These are phyloP conservation scores for Hippophae tibetana DNA, from an alignment of 306 rosid genomes.

Conservation along the genomic window DNA sequence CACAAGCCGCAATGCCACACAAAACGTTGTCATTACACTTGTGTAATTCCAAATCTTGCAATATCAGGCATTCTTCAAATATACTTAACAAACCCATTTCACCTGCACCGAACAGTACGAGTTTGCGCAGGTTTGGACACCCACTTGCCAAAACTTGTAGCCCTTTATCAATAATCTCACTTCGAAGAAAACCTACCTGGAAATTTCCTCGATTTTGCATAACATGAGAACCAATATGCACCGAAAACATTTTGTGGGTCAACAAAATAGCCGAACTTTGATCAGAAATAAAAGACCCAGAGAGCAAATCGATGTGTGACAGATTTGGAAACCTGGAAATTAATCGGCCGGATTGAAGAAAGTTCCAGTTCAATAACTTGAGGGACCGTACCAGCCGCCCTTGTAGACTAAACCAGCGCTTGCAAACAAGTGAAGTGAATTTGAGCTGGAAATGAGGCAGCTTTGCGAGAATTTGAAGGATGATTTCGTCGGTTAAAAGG, in stretches of 20 bases:
- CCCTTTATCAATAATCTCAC: constrained; percentile 67
- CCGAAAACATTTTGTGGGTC: constrained; percentile 33
- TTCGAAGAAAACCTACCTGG: constrained; percentile 51
- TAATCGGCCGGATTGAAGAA: constrained; percentile 74
- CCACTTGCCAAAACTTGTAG: constrained; percentile 45
- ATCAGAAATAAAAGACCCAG: constrained; percentile 45
- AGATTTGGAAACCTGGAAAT: constrained; percentile 71
- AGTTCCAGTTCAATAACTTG: constrained; percentile 55
- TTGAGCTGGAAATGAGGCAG: constrained; percentile 54
- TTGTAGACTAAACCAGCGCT: constrained; percentile 82
- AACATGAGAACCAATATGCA: constrained; percentile 36
- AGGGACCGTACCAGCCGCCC: constrained; percentile 62
- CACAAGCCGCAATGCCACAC: constrained; percentile 73
- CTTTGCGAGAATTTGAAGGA: constrained; percentile 49
- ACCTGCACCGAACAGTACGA: constrained; percentile 54
- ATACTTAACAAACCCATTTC: constrained; percentile 67
- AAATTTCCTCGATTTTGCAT: constrained; percentile 28
- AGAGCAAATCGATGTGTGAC: constrained; percentile 52
- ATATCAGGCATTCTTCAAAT: constrained; percentile 69
- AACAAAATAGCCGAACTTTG: constrained; percentile 44
- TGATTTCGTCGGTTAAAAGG: constrained; percentile 51
- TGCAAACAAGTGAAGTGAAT: constrained; percentile 59
- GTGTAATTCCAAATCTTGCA: constrained; percentile 78
- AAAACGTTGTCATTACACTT: constrained; percentile 60
- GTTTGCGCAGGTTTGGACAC: constrained; percentile 73